phyloP scores from a whole-genome alignment of 2,329 filamentous ascomycete species.

The Fusarium siculi region DNA sequence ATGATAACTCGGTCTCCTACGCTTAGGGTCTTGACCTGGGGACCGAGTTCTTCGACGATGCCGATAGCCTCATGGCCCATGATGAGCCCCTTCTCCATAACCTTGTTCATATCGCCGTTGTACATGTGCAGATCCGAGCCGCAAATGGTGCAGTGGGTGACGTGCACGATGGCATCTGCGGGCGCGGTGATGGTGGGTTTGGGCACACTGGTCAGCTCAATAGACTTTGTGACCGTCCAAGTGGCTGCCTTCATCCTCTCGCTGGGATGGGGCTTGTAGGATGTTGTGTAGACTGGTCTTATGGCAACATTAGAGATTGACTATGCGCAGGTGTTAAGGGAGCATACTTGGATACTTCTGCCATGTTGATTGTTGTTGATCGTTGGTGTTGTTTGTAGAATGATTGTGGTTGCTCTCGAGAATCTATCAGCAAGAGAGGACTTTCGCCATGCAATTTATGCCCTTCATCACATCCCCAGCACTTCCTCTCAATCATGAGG shows the following conservation, averaged over 20 bases:
- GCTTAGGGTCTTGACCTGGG: neutral
- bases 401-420: neutral
- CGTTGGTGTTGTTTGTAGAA: neutral
- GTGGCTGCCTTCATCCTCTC: conserved; percentile 1
- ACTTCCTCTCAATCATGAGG: neutral
- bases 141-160: conserved; percentile 11
- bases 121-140: conserved; percentile 5
- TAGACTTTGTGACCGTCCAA: neutral
- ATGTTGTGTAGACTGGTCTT: neutral
- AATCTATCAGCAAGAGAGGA: neutral
- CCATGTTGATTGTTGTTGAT: neutral
- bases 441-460: neutral
- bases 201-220: neutral
- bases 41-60: neutral
- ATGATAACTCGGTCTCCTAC: neutral
- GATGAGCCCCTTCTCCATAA: conserved; percentile 4
- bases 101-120: conserved; percentile 3
- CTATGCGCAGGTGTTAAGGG: rapidly evolving
- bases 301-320: neutral
- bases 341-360: neutral
- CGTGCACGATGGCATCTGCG: neutral
- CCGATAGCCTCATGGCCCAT: conserved; percentile 8
- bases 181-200: neutral
- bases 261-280: neutral
- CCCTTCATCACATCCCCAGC: neutral